Conservation (phyloP, 2,329 filamentous ascomycete genomes). For the Zymoseptoria tritici region DNA sequence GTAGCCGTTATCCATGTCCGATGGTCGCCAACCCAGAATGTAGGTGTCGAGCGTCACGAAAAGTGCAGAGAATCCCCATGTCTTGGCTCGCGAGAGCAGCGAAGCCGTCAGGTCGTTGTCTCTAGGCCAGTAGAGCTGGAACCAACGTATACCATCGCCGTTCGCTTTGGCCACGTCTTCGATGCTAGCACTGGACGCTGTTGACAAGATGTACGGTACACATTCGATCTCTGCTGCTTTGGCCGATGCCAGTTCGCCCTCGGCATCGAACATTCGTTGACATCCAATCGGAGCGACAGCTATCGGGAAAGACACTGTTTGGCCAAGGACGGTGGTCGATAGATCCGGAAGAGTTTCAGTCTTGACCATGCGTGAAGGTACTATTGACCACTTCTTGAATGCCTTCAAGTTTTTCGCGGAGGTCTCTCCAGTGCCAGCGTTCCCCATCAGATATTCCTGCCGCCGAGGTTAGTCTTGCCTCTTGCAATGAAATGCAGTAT, state of each 20-base stretch:
- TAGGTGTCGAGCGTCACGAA: slow-evolving; percentile 68
- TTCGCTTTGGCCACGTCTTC: slow-evolving; percentile 58
- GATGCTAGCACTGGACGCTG: slow-evolving; percentile 55
- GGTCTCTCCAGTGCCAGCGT: slow-evolving; percentile 29
- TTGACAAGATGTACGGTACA: slow-evolving; percentile 61
- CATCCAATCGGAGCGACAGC: slow-evolving; percentile 63
- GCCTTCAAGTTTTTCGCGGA: slow-evolving; percentile 18
- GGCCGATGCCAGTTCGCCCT: slow-evolving; percentile 57
- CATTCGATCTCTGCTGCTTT: slow-evolving; percentile 51
- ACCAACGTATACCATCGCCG: slow-evolving; percentile 52
- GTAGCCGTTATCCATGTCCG: slow-evolving; percentile 21
- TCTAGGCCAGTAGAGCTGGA: slow-evolving; percentile 68
- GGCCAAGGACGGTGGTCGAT: slow-evolving; percentile 15
- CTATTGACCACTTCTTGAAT: slow-evolving; percentile 12
- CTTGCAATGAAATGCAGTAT: neutral
- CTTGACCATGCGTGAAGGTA: slow-evolving; percentile 11
- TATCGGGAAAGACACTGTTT: slow-evolving; percentile 37
- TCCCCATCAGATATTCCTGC: slow-evolving; percentile 30
- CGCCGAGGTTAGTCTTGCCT: neutral
- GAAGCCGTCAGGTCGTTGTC: slow-evolving; percentile 60
- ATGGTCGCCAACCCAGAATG: slow-evolving; percentile 59
- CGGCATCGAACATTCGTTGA: slow-evolving; percentile 56
- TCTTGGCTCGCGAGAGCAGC: slow-evolving; percentile 54
- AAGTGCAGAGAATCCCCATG: slow-evolving; percentile 54
- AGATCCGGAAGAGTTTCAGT: slow-evolving; percentile 11